Evolutionary conservation across 2,329 filamentous ascomycete genomes (phyloP), one percentile per base, ranked within the genome.

Genomic region (Colletotrichum scovillei): DNA sequence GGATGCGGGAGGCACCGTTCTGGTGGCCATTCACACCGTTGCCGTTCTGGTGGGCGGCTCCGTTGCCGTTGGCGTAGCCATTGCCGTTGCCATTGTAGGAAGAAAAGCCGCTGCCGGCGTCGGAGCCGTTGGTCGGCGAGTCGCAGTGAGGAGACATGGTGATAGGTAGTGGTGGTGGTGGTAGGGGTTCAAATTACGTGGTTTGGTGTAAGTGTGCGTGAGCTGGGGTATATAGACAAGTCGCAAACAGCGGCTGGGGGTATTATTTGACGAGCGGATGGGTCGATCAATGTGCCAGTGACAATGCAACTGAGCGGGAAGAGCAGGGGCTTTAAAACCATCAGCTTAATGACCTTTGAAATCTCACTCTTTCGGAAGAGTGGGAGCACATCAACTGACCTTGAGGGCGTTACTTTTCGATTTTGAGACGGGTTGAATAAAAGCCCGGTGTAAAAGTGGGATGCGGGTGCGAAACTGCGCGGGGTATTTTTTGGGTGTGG

Each of bases 111-210:
- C 67, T 73, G 46, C 35, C 66, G 52, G 70, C 60, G 22, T 68
- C 69, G 59, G 73, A 73, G 75, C 79, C 77, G 64, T 76, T 77
- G 67, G 80, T 75, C 59, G 77, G 75, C 60, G 81, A 73, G 59
- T 83, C 82, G 74, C 81, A 81, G 73, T 83, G 81, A 67, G 82
- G 81, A 57, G 81, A 79, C 82, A 83, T 83, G 67, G 65, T 79
- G 74, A 73, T 76, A 74, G 30, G 26, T 57, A 24, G 26, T 66
- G 63, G 46, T 69, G 22, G 35, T 38, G 60, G 19, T 57, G 67
- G n/a, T n/a, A n/a, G 24, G 42, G 35, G 52, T 62, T 57, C 55
- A 22, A 58, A 22, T 65, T 67, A 49, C 52, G 38, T 35, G n/a
- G 24, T 63, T 52, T 56, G 28, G 32, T 35, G 46, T 60, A 28